Evolutionary conservation across 2,329 filamentous ascomycete species (phyloP), one percentile per base, ranked within the genome.

Genomic region (Talaromyces sp.): DNA sequence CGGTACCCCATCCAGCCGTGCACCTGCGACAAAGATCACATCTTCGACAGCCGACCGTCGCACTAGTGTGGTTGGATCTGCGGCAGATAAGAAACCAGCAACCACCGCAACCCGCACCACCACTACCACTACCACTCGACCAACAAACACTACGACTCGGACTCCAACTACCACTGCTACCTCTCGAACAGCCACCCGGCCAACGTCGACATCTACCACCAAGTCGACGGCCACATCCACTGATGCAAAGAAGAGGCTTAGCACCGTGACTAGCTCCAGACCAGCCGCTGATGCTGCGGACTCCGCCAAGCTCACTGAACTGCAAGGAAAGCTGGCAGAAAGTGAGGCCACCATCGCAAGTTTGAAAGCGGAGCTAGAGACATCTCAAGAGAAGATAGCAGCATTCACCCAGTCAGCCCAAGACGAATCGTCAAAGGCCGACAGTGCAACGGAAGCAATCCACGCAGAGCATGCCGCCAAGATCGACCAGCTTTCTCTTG

Each of bases 161-260:
- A 66, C 70, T 52, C 69, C 71, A 11, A 32, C 68, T 3, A 61
- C 75, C 28, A 67, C 71, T 22, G 59, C 68, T 28, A 63, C 69
- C 7, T 36, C 66, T 1, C 65, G 67, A 47, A 64, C 71, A 32
- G 66, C 71, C 9, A 68, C 68, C 4, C 62, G 68, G 8, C 63
- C 67, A 22, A 63, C 66, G 13, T 59, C 68, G n/a, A 61, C 67
- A 27, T 63, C 65, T 30, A 49, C 63, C 27, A 66, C 64, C 17
- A 64, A 65, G 19, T 62, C 66, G n/a, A 56, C 66, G 11, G 63
- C 68, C 11, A 65, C 67, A 15, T 57, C 60, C 9, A 67, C 67
- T n/a, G 72, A 71, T 25, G 69, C 72, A 3, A 74, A 71, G 59
- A 78, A 74, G 65, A 68, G 75, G 36, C 62, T 76, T 60, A 78